These are phyloP conservation scores for Anthracocystis setariae DNA, from an alignment of 1,284 basidiomycete species.

Conservation along the genomic window DNA sequence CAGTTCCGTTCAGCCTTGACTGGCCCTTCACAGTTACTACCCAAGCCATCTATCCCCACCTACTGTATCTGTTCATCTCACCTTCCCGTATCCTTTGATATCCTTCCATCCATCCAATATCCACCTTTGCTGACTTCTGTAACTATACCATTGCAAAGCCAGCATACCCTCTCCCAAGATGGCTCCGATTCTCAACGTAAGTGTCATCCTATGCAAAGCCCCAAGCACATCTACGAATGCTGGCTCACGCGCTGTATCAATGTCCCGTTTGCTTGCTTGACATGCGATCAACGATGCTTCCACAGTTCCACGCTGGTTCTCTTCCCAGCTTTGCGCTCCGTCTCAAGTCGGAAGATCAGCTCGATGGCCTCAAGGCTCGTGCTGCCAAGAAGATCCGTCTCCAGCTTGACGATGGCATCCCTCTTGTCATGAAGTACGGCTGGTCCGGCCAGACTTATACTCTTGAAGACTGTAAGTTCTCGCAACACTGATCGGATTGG, in stretches of 20 bases:
- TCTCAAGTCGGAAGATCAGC: slow-evolving; percentile 58
- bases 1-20: slow-evolving; percentile 16
- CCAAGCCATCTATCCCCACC: slow-evolving; percentile 31
- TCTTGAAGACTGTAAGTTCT: slow-evolving; percentile 61
- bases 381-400: slow-evolving; percentile 62
- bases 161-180: slow-evolving; percentile 25
- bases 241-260: background rate
- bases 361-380: slow-evolving; percentile 56
- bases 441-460: slow-evolving; percentile 57
- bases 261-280: background rate
- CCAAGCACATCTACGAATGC: background rate
- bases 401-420: slow-evolving; percentile 58
- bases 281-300: background rate
- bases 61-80: too few relatives aligned
- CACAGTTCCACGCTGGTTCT: slow-evolving; percentile 62
- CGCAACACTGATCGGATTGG: background rate
- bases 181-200: slow-evolving; percentile 64
- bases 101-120: too few relatives aligned
- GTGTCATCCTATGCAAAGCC: slow-evolving; percentile 7
- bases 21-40: background rate
- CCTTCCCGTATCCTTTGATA: too few relatives aligned
- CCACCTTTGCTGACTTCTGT: background rate
- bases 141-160: background rate
- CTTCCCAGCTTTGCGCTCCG: slow-evolving; percentile 64
- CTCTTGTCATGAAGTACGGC: slow-evolving; percentile 63